phyloP scores from a whole-genome alignment of 306 rosid species.

The Quercus aquifolioides region DNA sequence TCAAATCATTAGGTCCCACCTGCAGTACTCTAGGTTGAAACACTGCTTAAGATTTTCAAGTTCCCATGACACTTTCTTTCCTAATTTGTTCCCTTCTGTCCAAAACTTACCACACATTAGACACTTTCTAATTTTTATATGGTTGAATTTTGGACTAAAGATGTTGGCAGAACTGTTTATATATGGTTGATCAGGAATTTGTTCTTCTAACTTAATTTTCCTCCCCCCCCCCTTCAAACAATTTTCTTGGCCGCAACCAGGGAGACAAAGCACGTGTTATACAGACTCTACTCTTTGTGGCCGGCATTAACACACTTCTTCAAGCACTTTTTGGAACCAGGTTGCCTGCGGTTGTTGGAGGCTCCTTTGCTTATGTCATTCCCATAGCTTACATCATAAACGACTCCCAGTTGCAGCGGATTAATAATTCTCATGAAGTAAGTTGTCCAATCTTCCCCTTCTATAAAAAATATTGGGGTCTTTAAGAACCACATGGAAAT shows the following conservation, averaged over 20 bases:
- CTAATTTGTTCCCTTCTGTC: no score
- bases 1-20: not conserved
- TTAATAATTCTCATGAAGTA: constrained; percentile 75
- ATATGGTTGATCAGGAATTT: not conserved
- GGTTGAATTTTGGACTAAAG: not conserved
- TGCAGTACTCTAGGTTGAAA: not conserved
- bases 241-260: constrained; percentile 42
- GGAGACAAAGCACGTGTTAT: constrained; percentile 91
- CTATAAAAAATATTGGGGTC: not conserved
- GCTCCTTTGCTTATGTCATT: constrained; percentile 79
- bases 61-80: no score
- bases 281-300: constrained; percentile 89
- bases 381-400: constrained; percentile 76
- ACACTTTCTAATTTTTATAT: not conserved
- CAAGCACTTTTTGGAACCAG: constrained; percentile 98
- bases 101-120: not conserved
- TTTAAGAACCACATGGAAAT: constrained; percentile 12
- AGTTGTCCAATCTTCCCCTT: constrained; percentile 29
- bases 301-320: constrained; percentile 93
- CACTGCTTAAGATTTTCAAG: no score
- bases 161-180: not conserved
- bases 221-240: not conserved
- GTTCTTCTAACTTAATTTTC: not conserved
- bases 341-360: constrained; percentile 94
- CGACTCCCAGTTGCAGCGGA: constrained; percentile 68